These are phyloP conservation scores for Pinus taeda DNA, from an alignment of 75 land plant genomes.

Conservation along the genomic window DNA sequence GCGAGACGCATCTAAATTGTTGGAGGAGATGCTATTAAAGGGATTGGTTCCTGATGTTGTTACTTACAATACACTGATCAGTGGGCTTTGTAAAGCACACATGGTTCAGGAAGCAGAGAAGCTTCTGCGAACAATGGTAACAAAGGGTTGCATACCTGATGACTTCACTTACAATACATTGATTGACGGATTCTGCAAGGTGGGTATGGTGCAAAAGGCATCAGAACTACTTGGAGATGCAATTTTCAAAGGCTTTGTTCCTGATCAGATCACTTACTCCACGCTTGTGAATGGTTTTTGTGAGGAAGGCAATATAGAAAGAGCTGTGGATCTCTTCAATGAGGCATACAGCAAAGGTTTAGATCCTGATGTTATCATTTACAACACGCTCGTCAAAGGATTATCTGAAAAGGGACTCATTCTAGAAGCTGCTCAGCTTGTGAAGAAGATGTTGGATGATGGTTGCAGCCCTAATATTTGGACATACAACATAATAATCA, in stretches of 20 bases:
- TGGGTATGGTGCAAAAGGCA: conserved; percentile 49
- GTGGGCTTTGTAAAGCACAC: conserved; percentile 47
- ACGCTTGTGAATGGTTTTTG: conserved; percentile 70
- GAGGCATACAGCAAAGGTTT: conserved; percentile 43
- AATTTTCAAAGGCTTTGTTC: conserved; percentile 58
- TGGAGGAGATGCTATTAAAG: conserved; percentile 23
- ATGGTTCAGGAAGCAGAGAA: conserved; percentile 49
- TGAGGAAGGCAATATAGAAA: conserved; percentile 49
- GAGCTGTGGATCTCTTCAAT: conserved; percentile 46
- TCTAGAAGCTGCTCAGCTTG: conserved; percentile 46
- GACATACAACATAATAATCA: conserved; percentile 65
- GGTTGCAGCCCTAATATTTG: conserved; percentile 57
- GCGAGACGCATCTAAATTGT: conserved; percentile 28
- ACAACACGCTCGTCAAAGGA: conserved; percentile 58
- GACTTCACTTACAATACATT: conserved; percentile 55
- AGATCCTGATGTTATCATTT: conserved; percentile 40
- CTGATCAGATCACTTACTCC: conserved; percentile 60
- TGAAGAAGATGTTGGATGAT: conserved; percentile 57
- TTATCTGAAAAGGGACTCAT: conserved; percentile 49
- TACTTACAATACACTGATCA: conserved; percentile 61
- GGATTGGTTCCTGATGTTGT: conserved; percentile 57
- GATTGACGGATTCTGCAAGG: conserved; percentile 75
- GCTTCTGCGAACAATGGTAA: conserved; percentile 54
- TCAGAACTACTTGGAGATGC: conserved; percentile 47
- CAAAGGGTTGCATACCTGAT: conserved; percentile 58